Base-by-base conservation (phyloP, 2,329 filamentous ascomycete species). In the Ophiostoma ips region DNA sequence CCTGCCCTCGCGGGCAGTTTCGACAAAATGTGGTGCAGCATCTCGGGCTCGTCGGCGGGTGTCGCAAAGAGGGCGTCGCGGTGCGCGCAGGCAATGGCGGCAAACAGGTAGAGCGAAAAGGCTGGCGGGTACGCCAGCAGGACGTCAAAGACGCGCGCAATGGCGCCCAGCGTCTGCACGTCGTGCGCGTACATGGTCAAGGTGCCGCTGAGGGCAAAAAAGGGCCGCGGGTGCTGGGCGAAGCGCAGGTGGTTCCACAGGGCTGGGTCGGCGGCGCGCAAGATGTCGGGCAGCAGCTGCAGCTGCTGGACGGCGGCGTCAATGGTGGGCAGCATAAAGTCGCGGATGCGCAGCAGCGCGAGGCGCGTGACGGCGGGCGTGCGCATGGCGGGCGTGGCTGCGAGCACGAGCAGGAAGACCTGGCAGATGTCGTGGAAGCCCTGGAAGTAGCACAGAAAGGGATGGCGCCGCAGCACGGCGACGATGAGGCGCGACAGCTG, bases 361-460 rank as follows among this genome's bases (percentile, higher is more conserved):
- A 98, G 79, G n/a, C 85, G 83, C 33, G 84, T 75, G 31, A 94
- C 78, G 15, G 83, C 79, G 7, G 71, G 64, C 16, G 75, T 71
- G 15, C 85, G 81, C 49, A 71, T 63, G 19, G 71, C 61, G 16
- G 28, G 43, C 3, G 43, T 45, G 10, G 77, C 68, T 0, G 83
- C 82, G 4, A 98, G 73, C 11, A 95, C 89, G 13, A 98, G 76
- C 37, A 96, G 76, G 53, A 98, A 75, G 21, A 98, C 92, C 67
- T 98, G 94, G 58, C 87, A 92, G 60, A 98, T 96, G 68, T 98
- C 92, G 66, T 98, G 92, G 64, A 94, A 98, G 63, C 92, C 92
- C 69, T 98, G 92, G 65, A 98, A 98, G 68, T 98, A 98, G 70
- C 81, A 87, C 34, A 98, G 77, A 63, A 83, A 81, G 15, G 89